Percentiles rank a stretch among this genome's conserved stretches.
These are phyloP conservation scores for Neoboletus magnificus DNA, from an alignment of 768 basidiomycete species.

Conservation along the genomic window DNA sequence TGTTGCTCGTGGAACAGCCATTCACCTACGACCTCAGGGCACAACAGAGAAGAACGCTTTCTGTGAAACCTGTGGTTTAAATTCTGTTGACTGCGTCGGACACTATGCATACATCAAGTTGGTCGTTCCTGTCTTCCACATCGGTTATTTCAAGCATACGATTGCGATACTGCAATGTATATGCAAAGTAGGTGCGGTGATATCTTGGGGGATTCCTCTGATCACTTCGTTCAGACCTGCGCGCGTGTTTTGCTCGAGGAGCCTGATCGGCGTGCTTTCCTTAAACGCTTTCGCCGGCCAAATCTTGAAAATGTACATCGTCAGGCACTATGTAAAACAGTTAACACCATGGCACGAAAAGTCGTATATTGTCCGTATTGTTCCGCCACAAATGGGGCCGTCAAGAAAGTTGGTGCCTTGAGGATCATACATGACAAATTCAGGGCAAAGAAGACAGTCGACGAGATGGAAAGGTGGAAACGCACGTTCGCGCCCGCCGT, in stretches of 20 bases:
- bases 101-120: constrained; percentile 99
- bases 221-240: constrained; percentile 60
- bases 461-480: constrained; percentile 86
- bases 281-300: constrained; percentile 87
- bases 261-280: constrained; percentile 75
- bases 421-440: constrained; percentile 99
- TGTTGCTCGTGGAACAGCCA: neutral
- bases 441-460: constrained; percentile 87
- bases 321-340: constrained; percentile 74
- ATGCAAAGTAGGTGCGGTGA: constrained; percentile 68
- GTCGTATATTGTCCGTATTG: constrained; percentile 92
- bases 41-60: constrained; percentile 89
- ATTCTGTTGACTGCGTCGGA: constrained; percentile 91
- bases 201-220: neutral
- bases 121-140: constrained; percentile 94
- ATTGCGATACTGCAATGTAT: constrained; percentile 92
- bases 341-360: constrained; percentile 86
- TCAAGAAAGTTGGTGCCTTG: constrained; percentile 92
- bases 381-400: constrained; percentile 87
- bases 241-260: constrained; percentile 89
- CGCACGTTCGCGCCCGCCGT: constrained; percentile 77
- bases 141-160: constrained; percentile 96
- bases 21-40: constrained; percentile 51
- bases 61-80: constrained; percentile 94
- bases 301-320: constrained; percentile 92